phyloP scores from a whole-genome alignment of 257 asterid genomes.

The Cynanchum wilfordii region DNA sequence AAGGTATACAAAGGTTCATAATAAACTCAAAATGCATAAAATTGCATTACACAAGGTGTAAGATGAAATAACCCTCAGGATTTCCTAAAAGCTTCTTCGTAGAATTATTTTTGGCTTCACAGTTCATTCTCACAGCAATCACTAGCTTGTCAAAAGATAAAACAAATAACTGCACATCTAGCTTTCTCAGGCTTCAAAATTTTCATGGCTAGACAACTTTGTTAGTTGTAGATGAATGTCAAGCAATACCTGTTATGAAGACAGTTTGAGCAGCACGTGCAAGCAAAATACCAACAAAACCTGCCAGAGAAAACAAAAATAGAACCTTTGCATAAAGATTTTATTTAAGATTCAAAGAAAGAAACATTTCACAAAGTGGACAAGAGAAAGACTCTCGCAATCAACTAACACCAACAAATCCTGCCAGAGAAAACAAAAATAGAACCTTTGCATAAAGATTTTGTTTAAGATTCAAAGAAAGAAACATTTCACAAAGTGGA shows the following conservation, averaged over 20 bases:
- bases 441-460: constrained; percentile 22
- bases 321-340: constrained; percentile 22
- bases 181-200: background rate
- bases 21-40: background rate
- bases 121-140: background rate
- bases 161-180: background rate
- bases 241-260: constrained; percentile 65
- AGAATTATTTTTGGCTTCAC: background rate
- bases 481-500: background rate
- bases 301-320: constrained; percentile 37
- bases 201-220: background rate
- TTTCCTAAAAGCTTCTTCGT: background rate
- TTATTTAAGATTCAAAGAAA: background rate
- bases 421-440: constrained; percentile 37
- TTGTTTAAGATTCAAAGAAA: background rate
- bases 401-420: constrained; percentile 53
- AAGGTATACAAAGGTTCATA: background rate
- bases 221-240: background rate
- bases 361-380: background rate
- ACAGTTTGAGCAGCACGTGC: constrained; percentile 79
- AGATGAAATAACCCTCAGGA: background rate
- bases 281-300: constrained; percentile 85
- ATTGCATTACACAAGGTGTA: background rate
- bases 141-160: background rate
- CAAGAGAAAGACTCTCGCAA: background rate